Evolutionary conservation across 2,329 filamentous ascomycete genomes (phyloP), one percentile per base, ranked within the genome.

Genomic region (Ceratocystis diversiconidia): DNA sequence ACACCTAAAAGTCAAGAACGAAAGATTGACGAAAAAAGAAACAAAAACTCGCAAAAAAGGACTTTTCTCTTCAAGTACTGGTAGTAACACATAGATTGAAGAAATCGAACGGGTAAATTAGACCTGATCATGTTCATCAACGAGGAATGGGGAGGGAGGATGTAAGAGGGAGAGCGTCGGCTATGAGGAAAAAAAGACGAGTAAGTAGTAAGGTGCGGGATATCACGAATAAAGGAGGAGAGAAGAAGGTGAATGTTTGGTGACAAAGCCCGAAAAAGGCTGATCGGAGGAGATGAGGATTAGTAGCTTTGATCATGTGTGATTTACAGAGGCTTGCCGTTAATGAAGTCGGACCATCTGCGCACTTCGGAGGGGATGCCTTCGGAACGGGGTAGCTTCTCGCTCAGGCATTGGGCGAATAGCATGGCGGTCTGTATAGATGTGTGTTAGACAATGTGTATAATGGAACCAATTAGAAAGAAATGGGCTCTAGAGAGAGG

Each of bases 341-440:
- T 91, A 72, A 96, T 88, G 76, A 97, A 99, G 72, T 97, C 87
- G 70, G 90, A 95, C 94, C 94, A 99, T 73, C 87, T 86, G 75
- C 88, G 86, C 72, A 97, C 94, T 78, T 99, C 94, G 61, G 84
- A 80, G 61, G 94, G 94, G 69, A 96, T 92, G 64, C 91, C 92
- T 74, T 94, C 90, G 68, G 84, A 79, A 72, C 90, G 86, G 68
- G 94, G 94, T 62, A 99, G 82, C 81, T 97, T 99, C 82, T 91
- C 89, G 77, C 82, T 94, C 90, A 99, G 95, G 78, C 94, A 97
- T 76, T 90, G 89, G 68, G 94, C 91, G 73, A 97, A 97, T 71
- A 97, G 88, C 70, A 94, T 86, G 68, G 94, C 92, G 71, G 94
- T 99, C 91, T 96, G 70, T 30, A 12, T 55, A 57, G 12, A n/a